Conservation (phyloP, 2,329 filamentous ascomycete species). For the Botrytis aclada region DNA sequence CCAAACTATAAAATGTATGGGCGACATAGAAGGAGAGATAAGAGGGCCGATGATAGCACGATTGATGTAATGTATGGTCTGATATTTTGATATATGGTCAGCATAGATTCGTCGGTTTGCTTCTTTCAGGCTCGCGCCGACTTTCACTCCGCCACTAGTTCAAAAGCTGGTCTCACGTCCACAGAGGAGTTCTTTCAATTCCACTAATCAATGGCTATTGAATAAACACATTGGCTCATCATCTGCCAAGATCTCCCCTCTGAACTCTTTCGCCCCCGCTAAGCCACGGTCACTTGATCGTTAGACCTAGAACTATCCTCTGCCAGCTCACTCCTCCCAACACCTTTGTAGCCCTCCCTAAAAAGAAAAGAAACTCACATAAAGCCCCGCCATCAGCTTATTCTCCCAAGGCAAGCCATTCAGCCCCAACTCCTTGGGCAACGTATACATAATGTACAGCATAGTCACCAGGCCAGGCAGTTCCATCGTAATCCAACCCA, state of each 20-base stretch:
- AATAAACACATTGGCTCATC: not conserved
- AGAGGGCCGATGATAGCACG: slow-evolving; percentile 80
- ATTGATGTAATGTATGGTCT: slow-evolving; percentile 85
- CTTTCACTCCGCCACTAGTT: not conserved
- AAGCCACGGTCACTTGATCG: not conserved
- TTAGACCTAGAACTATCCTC: not conserved
- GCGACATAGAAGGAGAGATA: slow-evolving; percentile 87
- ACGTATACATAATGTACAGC: slow-evolving; percentile 71
- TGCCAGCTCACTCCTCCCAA: not conserved
- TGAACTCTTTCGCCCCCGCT: not conserved
- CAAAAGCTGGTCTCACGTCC: not conserved
- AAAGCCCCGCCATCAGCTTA: slow-evolving; percentile 69
- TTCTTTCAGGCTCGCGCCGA: not conserved
- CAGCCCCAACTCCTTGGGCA: slow-evolving; percentile 56
- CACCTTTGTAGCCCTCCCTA: not conserved
- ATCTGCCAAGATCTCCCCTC: not conserved
- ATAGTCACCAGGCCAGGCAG: slow-evolving; percentile 71
- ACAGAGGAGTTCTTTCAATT: not conserved
- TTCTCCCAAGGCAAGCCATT: slow-evolving; percentile 72
- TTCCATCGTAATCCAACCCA: slow-evolving; percentile 90
- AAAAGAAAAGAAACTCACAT: slow-evolving; percentile 38
- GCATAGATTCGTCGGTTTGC: not conserved
- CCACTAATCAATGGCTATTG: not conserved
- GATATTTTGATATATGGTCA: slow-evolving; percentile 1
- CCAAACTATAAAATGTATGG: slow-evolving; percentile 72